Percentiles rank a stretch among this genome's conserved stretches.
Conservation (phyloP, 805 yeast species). For the Hanseniaspora occidentalis region DNA sequence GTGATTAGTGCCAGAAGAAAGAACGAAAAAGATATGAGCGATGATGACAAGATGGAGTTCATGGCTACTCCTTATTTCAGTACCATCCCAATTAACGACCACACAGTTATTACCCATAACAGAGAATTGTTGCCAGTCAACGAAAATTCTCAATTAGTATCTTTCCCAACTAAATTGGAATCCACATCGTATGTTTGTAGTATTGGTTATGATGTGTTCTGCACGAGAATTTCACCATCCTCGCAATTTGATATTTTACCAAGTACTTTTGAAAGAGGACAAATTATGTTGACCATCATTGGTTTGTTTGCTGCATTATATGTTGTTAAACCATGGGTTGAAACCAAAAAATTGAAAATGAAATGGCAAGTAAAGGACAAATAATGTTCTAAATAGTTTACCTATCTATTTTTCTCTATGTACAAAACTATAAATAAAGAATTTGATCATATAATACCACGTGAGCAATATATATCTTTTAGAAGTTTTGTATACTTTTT, state of each 20-base stretch:
- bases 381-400: not conserved
- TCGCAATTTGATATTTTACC: constrained; percentile 69
- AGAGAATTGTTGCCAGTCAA: constrained; percentile 28
- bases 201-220: constrained; percentile 60
- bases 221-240: constrained; percentile 70
- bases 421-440: too few species aligned
- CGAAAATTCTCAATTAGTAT: constrained; percentile 23
- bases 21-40: constrained; percentile 37
- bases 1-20: constrained; percentile 60
- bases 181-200: constrained; percentile 66
- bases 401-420: too few species aligned
- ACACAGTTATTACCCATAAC: constrained; percentile 37
- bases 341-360: constrained; percentile 37
- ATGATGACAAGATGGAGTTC: constrained; percentile 44
- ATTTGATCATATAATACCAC: too few species aligned
- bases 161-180: constrained; percentile 59
- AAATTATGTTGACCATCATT: constrained; percentile 47
- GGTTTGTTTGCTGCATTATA: constrained; percentile 35
- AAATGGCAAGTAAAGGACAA: constrained; percentile 32
- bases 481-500: too few species aligned
- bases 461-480: too few species aligned
- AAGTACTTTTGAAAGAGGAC: constrained; percentile 51
- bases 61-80: constrained; percentile 56
- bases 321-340: constrained; percentile 46
- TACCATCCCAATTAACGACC: constrained; percentile 36